phyloP scores from a whole-genome alignment of 768 basidiomycete genomes.

The Candolleomyces aberdarensis region DNA sequence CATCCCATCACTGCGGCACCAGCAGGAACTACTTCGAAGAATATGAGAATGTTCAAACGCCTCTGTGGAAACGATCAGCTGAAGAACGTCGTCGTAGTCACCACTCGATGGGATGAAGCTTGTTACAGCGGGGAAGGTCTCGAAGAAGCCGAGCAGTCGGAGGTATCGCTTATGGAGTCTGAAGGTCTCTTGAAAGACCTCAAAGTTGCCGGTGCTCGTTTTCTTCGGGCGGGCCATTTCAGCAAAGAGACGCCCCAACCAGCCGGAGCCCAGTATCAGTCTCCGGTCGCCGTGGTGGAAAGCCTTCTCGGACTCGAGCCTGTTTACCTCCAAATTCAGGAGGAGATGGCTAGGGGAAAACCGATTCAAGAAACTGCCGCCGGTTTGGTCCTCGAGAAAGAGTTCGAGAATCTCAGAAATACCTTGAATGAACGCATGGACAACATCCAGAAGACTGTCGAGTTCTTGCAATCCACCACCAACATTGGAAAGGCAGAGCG shows the following conservation, averaged over 20 bases:
- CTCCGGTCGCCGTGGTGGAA: background rate
- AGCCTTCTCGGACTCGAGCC: constrained; percentile 2
- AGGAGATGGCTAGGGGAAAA: constrained; percentile 14
- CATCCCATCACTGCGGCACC: constrained; percentile 38
- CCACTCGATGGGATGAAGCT: constrained; percentile 43
- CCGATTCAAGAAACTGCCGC: background rate
- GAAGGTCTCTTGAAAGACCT: constrained; percentile 32
- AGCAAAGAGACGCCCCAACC: constrained; percentile 1
- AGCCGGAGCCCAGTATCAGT: background rate
- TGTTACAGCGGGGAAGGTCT: constrained; percentile 24
- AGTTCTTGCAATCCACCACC: background rate
- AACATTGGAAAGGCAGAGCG: background rate
- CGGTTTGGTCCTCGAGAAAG: background rate
- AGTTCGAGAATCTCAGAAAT: background rate
- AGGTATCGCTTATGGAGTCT: constrained; percentile 36
- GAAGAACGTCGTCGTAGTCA: constrained; percentile 43
- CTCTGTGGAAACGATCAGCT: constrained; percentile 41
- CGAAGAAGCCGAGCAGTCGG: constrained; percentile 31
- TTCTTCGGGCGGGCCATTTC: constrained; percentile 30
- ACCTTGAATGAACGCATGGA: background rate
- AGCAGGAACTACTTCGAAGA: constrained; percentile 25
- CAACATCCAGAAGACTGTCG: background rate
- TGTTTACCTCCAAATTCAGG: constrained; percentile 12
- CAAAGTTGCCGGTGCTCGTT: constrained; percentile 20
- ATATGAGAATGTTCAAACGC: constrained; percentile 41